A percentile compares a stretch with the other conserved stretches of the same genome.
Evolutionary conservation across 2,329 filamentous ascomycete species (phyloP).

Genomic region (Beauveria brongniartii): DNA sequence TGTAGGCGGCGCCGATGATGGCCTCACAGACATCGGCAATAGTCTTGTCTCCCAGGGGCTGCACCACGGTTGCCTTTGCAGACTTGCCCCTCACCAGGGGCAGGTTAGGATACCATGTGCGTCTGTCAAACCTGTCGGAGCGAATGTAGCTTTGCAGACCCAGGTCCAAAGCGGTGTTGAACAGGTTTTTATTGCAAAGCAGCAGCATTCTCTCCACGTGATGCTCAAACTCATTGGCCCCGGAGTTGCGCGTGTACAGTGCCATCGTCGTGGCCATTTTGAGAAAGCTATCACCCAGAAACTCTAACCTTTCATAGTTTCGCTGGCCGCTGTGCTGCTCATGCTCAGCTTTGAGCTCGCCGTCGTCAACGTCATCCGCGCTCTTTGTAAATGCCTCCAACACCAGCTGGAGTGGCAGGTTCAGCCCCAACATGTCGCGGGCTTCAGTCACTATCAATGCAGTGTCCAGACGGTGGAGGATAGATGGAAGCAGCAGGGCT

Average conservation of each 20-base stretch:
- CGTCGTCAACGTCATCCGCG: conserved; percentile 72
- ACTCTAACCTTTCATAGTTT: conserved; percentile 92
- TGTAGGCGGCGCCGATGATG: conserved; percentile 76
- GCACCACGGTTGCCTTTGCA: conserved; percentile 36
- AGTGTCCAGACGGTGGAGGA: conserved; percentile 76
- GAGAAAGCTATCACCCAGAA: conserved; percentile 85
- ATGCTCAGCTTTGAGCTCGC: conserved; percentile 64
- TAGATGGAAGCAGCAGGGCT: conserved; percentile 69
- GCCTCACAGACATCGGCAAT: conserved; percentile 94
- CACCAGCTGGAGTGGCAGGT: conserved; percentile 59
- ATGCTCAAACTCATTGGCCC: conserved; percentile 75
- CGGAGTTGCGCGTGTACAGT: conserved; percentile 67
- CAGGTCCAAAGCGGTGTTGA: conserved; percentile 62
- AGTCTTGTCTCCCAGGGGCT: conserved; percentile 76
- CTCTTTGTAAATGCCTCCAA: conserved; percentile 91
- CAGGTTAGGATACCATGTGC: conserved; percentile 83
- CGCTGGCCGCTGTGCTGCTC: conserved; percentile 68
- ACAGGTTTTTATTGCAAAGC: conserved; percentile 85
- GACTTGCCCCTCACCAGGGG: conserved; percentile 66
- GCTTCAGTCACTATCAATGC: conserved; percentile 74
- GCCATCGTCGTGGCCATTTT: conserved; percentile 94
- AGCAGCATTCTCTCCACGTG: conserved; percentile 88
- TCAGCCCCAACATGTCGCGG: conserved; percentile 55
- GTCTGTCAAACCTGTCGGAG: conserved; percentile 71
- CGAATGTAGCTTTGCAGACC: conserved; percentile 69